Conservation (phyloP, 2,329 filamentous ascomycete species). For the Amphichorda felina region DNA sequence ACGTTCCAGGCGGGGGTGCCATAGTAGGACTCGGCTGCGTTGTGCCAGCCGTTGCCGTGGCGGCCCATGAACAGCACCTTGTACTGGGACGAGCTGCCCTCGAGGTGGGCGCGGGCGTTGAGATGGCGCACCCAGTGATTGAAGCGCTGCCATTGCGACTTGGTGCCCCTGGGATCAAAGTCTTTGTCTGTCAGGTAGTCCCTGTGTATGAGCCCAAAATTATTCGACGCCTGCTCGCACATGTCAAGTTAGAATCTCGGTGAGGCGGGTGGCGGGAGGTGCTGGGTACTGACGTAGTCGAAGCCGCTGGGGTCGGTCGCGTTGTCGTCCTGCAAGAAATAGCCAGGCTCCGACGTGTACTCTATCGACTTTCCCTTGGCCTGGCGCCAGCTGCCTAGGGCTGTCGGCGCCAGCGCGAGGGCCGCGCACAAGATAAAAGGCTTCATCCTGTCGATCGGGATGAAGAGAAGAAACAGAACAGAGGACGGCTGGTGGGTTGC, state of each 20-base stretch:
- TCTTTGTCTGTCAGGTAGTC: conserved; percentile 43
- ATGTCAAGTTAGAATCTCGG: too few species aligned
- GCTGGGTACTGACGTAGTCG: conserved; percentile 47
- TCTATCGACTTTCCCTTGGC: conserved; percentile 32
- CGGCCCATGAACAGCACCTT: conserved; percentile 58
- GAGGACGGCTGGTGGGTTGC: too few species aligned
- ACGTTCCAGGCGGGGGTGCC: conserved; percentile 60
- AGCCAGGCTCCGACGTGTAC: conserved; percentile 48
- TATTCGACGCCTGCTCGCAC: too few species aligned
- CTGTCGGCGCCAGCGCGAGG: too few species aligned
- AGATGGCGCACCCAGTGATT: conserved; percentile 41
- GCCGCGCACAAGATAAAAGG: too few species aligned
- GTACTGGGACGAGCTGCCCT: conserved; percentile 45
- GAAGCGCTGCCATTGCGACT: conserved; percentile 56
- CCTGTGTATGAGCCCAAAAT: conserved; percentile 55
- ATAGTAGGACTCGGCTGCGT: conserved; percentile 52
- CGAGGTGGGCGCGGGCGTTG: conserved; percentile 27
- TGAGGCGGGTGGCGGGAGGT: conserved; percentile 14
- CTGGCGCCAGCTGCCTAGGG: too few species aligned
- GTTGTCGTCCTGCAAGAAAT: conserved; percentile 52
- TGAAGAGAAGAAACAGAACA: too few species aligned
- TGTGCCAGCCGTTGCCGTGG: conserved; percentile 58
- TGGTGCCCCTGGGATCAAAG: conserved; percentile 22
- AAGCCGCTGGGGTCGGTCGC: conserved; percentile 43
- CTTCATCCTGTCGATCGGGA: too few species aligned